These are phyloP conservation scores for Prunus davidiana DNA, from an alignment of 306 rosid species.

Conservation along the genomic window DNA sequence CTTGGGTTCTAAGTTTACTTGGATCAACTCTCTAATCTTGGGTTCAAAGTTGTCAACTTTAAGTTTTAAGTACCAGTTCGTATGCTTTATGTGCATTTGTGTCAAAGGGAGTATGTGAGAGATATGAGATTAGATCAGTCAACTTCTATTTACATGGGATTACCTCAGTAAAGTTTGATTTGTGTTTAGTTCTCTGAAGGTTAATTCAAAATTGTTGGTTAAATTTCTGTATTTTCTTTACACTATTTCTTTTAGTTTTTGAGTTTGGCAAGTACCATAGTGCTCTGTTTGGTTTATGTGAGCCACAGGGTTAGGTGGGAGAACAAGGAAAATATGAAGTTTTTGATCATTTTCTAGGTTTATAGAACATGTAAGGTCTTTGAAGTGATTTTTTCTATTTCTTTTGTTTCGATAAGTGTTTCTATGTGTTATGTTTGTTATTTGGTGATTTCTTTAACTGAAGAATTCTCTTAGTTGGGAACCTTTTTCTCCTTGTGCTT, in stretches of 20 bases:
- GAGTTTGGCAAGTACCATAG: not conserved
- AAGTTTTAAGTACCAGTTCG: not conserved
- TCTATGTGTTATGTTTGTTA: not conserved
- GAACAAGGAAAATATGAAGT: not conserved
- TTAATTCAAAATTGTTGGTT: not conserved
- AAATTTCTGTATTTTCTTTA: not conserved
- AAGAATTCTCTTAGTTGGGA: not conserved
- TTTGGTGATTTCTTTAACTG: slow-evolving; percentile 8
- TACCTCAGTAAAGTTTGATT: not conserved
- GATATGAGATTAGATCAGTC: not conserved
- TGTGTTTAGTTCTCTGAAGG: not conserved
- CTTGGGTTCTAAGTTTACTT: not conserved
- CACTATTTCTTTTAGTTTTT: not conserved
- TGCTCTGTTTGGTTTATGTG: not conserved
- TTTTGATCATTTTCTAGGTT: not conserved
- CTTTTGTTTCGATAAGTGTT: not conserved
- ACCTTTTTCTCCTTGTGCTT: not conserved
- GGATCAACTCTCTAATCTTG: not conserved
- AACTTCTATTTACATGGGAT: not conserved
- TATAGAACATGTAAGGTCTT: not conserved
- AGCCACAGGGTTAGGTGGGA: not conserved
- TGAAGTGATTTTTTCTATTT: not conserved
- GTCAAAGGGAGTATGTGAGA: not conserved
- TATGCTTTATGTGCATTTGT: not conserved
- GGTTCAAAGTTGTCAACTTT: not conserved